Evolutionary conservation across 768 basidiomycete species (phyloP), one percentile per base, ranked within the genome.

Genomic region (Gelatoporia subvermispora): DNA sequence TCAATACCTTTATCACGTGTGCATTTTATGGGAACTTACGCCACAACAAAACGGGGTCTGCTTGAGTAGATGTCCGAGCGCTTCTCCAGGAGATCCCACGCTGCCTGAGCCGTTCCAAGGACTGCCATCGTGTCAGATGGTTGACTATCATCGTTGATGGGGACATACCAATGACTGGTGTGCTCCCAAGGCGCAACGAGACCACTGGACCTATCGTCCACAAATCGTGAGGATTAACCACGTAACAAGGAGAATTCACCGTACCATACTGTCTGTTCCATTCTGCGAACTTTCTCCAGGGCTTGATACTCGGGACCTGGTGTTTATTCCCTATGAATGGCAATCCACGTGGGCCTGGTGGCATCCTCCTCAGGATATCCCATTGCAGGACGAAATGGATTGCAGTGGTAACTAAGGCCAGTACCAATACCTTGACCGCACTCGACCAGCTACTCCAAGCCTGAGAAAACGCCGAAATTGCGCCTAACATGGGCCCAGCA

Each of bases 51-150:
- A 15, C 71, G 71, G 28, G 75, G 74, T 11, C 76, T 67, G 47
- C 71, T 72, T 2, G 75, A 75, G 45, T 77, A 78, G 16, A 71
- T 69, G 0, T 70, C 64, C 0, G 73, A 74, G 24, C 74, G 68
- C 47, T 72, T 74, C 49, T 78, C 76, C 20, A 79, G 58, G 8
- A 74, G 62, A 45, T 74, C 73, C 71, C 70, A 73, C 25, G 72
- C 72, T 31, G 70, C 69, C 53, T 73, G 72, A 1, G 74, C 72
- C 3, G 67, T 75, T 4, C 72, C 70, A 36, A 75, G 64, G 13
- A 77, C 73, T 70, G 53, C n/a, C 37, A 53, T 15, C 20, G 3
- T 31, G 13, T 31, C 13, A 31, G 7, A 4, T 21, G 8, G n/a
- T n/a, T n/a, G n/a, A n/a, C 3, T 7, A 22, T 13, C 3, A 42